These are phyloP conservation scores for Komagataella phaffii DNA, from an alignment of 805 yeast species.

Conservation along the genomic window DNA sequence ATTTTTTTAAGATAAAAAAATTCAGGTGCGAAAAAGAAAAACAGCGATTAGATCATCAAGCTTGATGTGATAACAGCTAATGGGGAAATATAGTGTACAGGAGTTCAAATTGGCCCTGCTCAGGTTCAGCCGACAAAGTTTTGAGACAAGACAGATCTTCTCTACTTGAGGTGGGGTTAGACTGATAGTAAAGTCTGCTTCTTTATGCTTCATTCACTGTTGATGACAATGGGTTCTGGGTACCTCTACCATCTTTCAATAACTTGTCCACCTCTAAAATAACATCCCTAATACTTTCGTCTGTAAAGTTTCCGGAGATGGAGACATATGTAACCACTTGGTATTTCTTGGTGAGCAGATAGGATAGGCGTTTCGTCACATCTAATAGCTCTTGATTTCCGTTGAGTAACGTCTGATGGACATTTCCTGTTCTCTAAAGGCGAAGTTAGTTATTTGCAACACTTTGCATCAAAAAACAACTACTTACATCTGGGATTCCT, in stretches of 20 bases:
- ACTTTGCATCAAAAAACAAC: neutral
- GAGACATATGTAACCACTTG: constrained; percentile 30
- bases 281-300: neutral
- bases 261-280: neutral
- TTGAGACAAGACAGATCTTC: too few species aligned
- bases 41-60: neutral
- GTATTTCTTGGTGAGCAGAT: constrained; percentile 24
- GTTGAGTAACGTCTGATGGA: constrained; percentile 27
- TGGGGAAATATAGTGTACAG: neutral
- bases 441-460: constrained; percentile 1
- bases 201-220: neutral
- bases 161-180: too few species aligned
- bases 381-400: constrained; percentile 27
- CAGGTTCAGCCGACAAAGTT: neutral
- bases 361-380: constrained; percentile 26
- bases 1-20: neutral
- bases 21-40: neutral
- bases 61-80: neutral
- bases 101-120: neutral
- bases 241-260: neutral
- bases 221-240: neutral
- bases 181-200: neutral
- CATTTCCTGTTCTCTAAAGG: constrained; percentile 11
- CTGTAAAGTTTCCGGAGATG: constrained; percentile 22
- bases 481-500: constrained; percentile 21